A percentile compares a stretch with the other conserved stretches of the same genome.
These are phyloP conservation scores for Drechslerella coelobrocha DNA, from an alignment of 2,329 filamentous ascomycete genomes.

Conservation along the genomic window DNA sequence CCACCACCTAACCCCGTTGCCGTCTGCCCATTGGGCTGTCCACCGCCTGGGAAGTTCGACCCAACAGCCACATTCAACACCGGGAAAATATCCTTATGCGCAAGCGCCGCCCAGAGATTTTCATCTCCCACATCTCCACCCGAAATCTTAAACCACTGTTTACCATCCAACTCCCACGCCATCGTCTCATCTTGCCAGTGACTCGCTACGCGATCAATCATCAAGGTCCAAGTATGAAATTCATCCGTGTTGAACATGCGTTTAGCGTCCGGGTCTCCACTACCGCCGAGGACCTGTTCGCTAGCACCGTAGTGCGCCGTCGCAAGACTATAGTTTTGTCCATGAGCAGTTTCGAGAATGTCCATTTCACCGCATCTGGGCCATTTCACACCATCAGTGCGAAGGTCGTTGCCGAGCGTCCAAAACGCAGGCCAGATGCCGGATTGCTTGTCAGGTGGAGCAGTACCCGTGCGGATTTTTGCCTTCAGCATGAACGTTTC, in stretches of 20 bases:
- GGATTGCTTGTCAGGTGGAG: conserved; percentile 44
- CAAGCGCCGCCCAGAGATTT: conserved; percentile 48
- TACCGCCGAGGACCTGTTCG: conserved; percentile 30
- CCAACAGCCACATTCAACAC: conserved; percentile 51
- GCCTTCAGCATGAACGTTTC: conserved; percentile 50
- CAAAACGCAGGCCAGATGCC: conserved; percentile 54
- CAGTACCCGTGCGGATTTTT: conserved; percentile 50
- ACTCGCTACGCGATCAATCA: conserved; percentile 47
- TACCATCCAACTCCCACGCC: conserved; percentile 50
- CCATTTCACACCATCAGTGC: conserved; percentile 34
- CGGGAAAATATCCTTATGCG: conserved; percentile 51
- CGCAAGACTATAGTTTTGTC: conserved; percentile 47
- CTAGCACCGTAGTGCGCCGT: conserved; percentile 51
- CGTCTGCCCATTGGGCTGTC: conserved; percentile 48
- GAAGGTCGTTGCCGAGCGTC: conserved; percentile 47
- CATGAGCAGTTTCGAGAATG: conserved; percentile 52
- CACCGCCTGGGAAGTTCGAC: conserved; percentile 49
- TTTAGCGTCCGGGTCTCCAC: conserved; percentile 8
- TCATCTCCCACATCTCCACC: conserved; percentile 46
- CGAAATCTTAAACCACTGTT: conserved; percentile 50
- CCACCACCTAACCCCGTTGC: conserved; percentile 49
- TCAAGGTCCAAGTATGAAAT: conserved; percentile 52
- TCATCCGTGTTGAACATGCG: conserved; percentile 42
- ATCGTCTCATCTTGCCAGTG: conserved; percentile 52
- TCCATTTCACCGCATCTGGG: conserved; percentile 52